Conservation (phyloP, 768 basidiomycete species). For the Phylloporus sp. region DNA sequence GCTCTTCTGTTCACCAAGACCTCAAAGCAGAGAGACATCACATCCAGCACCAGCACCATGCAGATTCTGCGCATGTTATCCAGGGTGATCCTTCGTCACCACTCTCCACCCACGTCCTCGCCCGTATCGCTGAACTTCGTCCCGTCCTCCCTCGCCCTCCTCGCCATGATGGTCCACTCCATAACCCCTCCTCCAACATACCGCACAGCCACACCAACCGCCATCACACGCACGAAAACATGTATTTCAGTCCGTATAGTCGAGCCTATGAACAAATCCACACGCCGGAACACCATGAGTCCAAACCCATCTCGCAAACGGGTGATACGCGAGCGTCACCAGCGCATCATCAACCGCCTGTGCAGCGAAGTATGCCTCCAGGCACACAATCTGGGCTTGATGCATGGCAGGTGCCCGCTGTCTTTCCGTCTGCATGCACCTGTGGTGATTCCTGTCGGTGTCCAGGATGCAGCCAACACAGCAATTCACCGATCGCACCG, state of each 20-base stretch:
- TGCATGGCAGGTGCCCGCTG: conserved; percentile 20
- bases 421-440: conserved; percentile 50
- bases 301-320: conserved; percentile 11
- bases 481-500: conserved; percentile 33
- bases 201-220: conserved; percentile 40
- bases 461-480: conserved; percentile 61
- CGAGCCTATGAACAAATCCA: conserved; percentile 58
- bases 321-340: conserved; percentile 22
- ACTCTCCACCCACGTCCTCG: conserved; percentile 48
- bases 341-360: conserved; percentile 17
- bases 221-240: conserved; percentile 48
- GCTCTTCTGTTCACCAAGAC: conserved; percentile 29
- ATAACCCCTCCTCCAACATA: conserved; percentile 45
- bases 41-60: conserved; percentile 11
- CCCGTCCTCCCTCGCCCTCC: conserved; percentile 67
- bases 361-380: conserved; percentile 26
- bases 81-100: conserved; percentile 16
- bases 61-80: conserved; percentile 11
- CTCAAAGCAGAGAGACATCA: conserved; percentile 27
- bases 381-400: conserved; percentile 25
- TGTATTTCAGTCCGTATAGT: conserved; percentile 63
- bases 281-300: conserved; percentile 32
- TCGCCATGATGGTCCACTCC: conserved; percentile 37
- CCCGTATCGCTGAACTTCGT: conserved; percentile 61
- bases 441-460: conserved; percentile 65